These are phyloP conservation scores for Diaporthe eres DNA, from an alignment of 2,329 filamentous ascomycete species.

Conservation along the genomic window DNA sequence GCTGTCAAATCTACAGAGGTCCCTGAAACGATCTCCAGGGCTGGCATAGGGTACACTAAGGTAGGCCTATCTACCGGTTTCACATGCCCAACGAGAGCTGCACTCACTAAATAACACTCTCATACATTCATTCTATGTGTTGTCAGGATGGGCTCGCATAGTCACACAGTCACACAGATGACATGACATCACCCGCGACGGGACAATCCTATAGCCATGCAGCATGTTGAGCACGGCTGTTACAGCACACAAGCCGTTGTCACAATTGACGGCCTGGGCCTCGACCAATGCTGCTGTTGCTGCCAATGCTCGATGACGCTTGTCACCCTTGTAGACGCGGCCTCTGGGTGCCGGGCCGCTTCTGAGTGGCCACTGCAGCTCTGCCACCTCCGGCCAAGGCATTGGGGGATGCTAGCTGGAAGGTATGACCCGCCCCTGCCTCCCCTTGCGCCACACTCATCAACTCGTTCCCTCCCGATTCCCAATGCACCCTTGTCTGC, in stretches of 20 bases:
- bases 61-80: slow-evolving; percentile 6
- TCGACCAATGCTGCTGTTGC: slow-evolving; percentile 3
- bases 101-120: neutral
- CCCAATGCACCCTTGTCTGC: neutral
- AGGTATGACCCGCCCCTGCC: slow-evolving; percentile 29
- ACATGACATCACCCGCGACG: slow-evolving; percentile 7
- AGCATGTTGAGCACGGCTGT: slow-evolving; percentile 8
- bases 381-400: slow-evolving; percentile 14
- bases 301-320: slow-evolving; percentile 20
- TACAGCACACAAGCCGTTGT: slow-evolving; percentile 1
- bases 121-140: neutral
- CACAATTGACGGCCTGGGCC: neutral
- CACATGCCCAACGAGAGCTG: neutral
- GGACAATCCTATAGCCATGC: neutral
- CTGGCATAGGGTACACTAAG: neutral
- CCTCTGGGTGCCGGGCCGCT: slow-evolving; percentile 1
- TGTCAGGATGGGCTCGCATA: neutral
- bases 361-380: neutral
- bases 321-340: slow-evolving; percentile 16
- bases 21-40: slow-evolving; percentile 14
- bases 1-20: slow-evolving; percentile 29
- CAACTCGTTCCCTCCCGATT: slow-evolving; percentile 12
- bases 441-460: slow-evolving; percentile 17
- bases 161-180: neutral
- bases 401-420: slow-evolving; percentile 18